Base-by-base conservation (phyloP, 148 eudicot species). In the Mesembryanthemum crystallinum region DNA sequence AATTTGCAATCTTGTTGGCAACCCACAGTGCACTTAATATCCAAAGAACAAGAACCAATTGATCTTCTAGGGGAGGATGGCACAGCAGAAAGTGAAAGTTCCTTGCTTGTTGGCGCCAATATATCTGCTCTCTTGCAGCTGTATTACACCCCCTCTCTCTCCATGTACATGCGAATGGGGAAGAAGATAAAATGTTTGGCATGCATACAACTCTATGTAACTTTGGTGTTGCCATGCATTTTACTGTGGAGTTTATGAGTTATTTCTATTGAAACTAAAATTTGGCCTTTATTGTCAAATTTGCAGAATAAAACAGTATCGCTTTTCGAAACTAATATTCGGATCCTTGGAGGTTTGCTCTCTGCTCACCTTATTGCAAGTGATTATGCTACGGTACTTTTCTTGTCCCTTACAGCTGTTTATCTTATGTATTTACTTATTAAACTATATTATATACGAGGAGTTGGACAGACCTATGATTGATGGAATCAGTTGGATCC, bases 321-420 rank as follows among this genome's bases (percentile, higher is more conserved):
- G 11, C 83, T 95, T 59, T 95, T 95, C 78, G 99, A 95, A 85
- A 95, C 99, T 64, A 90, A 94, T 28, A 95, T 95, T 64, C 87
- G 99, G 73, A 84, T 95, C 70, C 94, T 95, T 84, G 99, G 99
- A 86, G 99, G 99, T 69, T 81, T 95, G 81, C 87, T 95, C 64
- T 95, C 99, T 86, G 99, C 97, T 80, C 99, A 95, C 87, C 96
- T 95, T 78, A 87, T 95, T 86, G 99, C 99, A 77, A 95, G 99
- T 83, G 99, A 95, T 82, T 87, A 95, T 82, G 91, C 90, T 62
- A 95, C 96, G 97, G 99, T 95, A 95, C 75, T 76, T 30, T 72
- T 59, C 59, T 80, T 58, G 59, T 78, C 28, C 76, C 65, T 61
- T 57, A 54, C 35, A 8, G 47, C 21, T 60, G 42, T 24, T 45